Evolutionary conservation across 2,329 filamentous ascomycete species (phyloP), one percentile per base, ranked within the genome.

Genomic region (Anisogramma anomala): DNA sequence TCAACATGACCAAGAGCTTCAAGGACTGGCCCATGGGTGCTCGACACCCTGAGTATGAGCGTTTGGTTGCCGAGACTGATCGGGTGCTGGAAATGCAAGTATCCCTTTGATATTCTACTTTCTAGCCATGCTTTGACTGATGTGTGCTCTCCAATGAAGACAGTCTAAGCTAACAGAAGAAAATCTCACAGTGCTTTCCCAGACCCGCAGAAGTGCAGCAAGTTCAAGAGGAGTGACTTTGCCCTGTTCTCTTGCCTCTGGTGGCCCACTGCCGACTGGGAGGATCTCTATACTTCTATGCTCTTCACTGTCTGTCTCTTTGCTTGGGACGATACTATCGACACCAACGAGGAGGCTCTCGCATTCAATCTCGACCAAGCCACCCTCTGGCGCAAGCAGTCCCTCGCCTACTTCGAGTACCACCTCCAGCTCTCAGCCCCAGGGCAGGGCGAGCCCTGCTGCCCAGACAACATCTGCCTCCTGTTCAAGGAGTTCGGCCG

Each of bases 301-400:
- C 48, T 56, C 2, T 58, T 58, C 40, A 53, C 55, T 0, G 51
- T 58, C 6, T 59, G 56, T 51, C 55, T 58, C 26, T 60, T 60
- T 39, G 52, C 57, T 25, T 59, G 57, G 57, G 56, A 60, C 39
- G 58, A 58, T 27, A 55, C 56, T 11, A 55, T 60, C 26, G 57
- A 60, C 36, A 54, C 51, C 2, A 53, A 55, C 27, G 57, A 60
- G 15, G 57, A 57, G 15, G 52, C 54, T 22, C 53, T 58, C 15
- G 52, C 56, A 1, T 43, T 40, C 2, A 48, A 55, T 41, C 54
- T 58, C 33, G 50, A 51, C 9, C 35, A 52, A 14, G 55, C 55
- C 4, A 53, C 52, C 27, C 43, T 47, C 19, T 59, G 57, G 45
- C 55, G 58, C 19, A 42, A 42, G 33, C 50, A 55, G 33, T 57